Evolutionary conservation across 2,329 filamentous ascomycete genomes (phyloP), one percentile per base, ranked within the genome.

Genomic region (Canariomyces notabilis): DNA sequence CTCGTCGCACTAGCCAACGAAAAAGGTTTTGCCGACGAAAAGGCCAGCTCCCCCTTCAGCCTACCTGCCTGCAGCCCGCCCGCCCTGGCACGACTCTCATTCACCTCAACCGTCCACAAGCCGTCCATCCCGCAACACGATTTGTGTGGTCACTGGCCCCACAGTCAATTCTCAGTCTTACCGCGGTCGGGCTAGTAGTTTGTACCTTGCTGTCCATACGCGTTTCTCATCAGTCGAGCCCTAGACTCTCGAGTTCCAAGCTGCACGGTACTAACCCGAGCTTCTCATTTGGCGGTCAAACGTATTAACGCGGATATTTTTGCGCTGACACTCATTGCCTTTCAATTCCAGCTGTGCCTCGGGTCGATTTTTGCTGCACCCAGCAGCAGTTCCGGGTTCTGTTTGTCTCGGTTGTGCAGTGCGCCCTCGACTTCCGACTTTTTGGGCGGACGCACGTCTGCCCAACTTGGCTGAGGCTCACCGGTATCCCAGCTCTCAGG

Each of bases 341-440:
- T 22, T 46, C 44, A 32, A 32, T 14, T 47, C 43, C 41, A 44
- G 50, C 41, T 45, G 51, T 47, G 46, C 48, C 47, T 50, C 15
- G 20, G 34, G 14, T 37, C 43, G 38, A 38, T 45, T 20, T 41
- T 32, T 29, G 21, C 34, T 37, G 39, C 42, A 37, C 41, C 42
- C 29, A 46, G 11, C 37, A 44, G 34, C 44, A 29, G 40, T 29
- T 18, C 31, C 33, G n/a, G 42, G 44, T 47, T 44, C 44, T 46
- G 40, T 37, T 44, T 53, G 50, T 57, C 52, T 56, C 51, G 55
- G 56, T 36, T 53, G 43, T 54, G 54, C 54, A 55, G 51, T 48
- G 42, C 49, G 40, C 51, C 46, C 35, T 44, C 48, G 35, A 49
- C 23, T 34, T 37, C 43, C 22, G 26, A 29, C 26, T 42, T 42